Conservation (phyloP, 1,139 yeast genomes). For the Magnusiomyces tetraspermus region DNA sequence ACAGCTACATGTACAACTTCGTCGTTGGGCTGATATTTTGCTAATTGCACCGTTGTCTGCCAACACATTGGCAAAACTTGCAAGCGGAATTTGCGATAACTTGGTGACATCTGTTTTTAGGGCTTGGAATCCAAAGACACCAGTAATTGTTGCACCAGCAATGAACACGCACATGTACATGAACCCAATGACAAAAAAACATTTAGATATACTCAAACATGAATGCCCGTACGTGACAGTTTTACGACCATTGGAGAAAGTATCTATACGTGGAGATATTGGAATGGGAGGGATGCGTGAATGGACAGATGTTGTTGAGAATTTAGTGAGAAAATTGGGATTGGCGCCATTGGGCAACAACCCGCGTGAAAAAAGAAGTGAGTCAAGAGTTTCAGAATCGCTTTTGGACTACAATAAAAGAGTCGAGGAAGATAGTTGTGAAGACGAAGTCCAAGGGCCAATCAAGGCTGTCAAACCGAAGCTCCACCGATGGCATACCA, state of each 20-base stretch:
- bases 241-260: slow-evolving; percentile 86
- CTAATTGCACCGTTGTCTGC: slow-evolving; percentile 91
- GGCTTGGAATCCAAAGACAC: slow-evolving; percentile 85
- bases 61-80: slow-evolving; percentile 80
- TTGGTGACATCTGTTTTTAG: slow-evolving; percentile 70
- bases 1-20: slow-evolving; percentile 65
- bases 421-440: neutral
- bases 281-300: slow-evolving; percentile 98
- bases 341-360: too few species aligned
- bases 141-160: slow-evolving; percentile 88
- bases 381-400: too few species aligned
- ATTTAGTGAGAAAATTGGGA: slow-evolving; percentile 44
- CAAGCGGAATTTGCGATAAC: slow-evolving; percentile 88
- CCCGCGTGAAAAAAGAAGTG: too few species aligned
- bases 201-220: slow-evolving; percentile 50
- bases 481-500: too few species aligned
- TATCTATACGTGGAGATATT: slow-evolving; percentile 88
- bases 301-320: slow-evolving; percentile 87
- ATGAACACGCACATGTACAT: slow-evolving; percentile 97
- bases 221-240: slow-evolving; percentile 69
- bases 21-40: slow-evolving; percentile 93
- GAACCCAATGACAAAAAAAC: slow-evolving; percentile 85
- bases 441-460: too few species aligned
- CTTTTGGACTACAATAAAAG: neutral
- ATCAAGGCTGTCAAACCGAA: too few species aligned